Evolutionary conservation across 805 yeast genomes (phyloP).

Genomic region (Candida koratica): DNA sequence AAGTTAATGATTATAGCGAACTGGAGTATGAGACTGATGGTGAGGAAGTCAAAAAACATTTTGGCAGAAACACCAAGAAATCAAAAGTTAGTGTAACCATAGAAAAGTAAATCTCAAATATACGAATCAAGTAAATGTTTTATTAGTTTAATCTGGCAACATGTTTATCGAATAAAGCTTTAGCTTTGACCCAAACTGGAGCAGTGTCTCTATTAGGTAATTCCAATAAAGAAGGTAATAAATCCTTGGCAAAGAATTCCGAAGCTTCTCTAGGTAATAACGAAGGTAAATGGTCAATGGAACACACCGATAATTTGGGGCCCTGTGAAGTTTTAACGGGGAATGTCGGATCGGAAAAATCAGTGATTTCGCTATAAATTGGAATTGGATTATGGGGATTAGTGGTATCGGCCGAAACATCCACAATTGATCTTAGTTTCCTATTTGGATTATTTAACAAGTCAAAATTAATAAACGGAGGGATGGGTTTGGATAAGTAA

Average conservation of each 20-base stretch:
- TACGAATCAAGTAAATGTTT: not conserved
- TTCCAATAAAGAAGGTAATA: constrained; percentile 83
- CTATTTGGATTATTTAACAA: constrained; percentile 63
- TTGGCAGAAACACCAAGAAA: constrained; percentile 47
- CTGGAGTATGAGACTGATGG: constrained; percentile 77
- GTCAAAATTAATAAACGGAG: constrained; percentile 79
- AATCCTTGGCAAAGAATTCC: constrained; percentile 81
- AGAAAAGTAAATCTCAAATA: constrained; percentile 32
- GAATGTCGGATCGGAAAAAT: constrained; percentile 87
- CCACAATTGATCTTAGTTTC: constrained; percentile 87
- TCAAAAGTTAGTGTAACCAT: constrained; percentile 49
- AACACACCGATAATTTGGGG: constrained; percentile 84
- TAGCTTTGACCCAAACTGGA: constrained; percentile 91
- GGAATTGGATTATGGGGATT: constrained; percentile 98
- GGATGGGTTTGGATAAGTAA: constrained; percentile 86
- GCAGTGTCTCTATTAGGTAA: constrained; percentile 78
- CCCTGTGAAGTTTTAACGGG: constrained; percentile 73
- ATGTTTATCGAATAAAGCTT: constrained; percentile 76
- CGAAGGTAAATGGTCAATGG: constrained; percentile 95
- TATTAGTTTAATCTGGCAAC: constrained; percentile 56
- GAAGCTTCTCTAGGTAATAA: constrained; percentile 96
- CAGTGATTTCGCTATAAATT: constrained; percentile 85
- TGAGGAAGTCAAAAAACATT: constrained; percentile 56
- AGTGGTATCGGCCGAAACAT: constrained; percentile 97
- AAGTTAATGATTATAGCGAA: constrained; percentile 40